Conservation (phyloP, 2,329 filamentous ascomycete species). For the Ampelomyces quisqualis region DNA sequence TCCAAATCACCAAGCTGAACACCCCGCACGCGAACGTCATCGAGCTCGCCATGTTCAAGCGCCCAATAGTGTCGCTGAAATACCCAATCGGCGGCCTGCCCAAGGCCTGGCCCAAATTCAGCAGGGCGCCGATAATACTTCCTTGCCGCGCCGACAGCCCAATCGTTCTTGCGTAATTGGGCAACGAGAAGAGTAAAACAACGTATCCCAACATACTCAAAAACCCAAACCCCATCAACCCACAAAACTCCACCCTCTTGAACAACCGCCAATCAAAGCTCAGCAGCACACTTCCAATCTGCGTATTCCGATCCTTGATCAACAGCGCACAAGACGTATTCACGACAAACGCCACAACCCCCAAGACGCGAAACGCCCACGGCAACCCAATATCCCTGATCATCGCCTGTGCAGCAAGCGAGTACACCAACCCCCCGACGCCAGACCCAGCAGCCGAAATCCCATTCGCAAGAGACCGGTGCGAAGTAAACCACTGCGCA, state of each 20-base stretch:
- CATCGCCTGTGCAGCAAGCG: constrained; percentile 67
- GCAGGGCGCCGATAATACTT: constrained; percentile 68
- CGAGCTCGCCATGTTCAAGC: constrained; percentile 69
- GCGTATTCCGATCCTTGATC: constrained; percentile 70
- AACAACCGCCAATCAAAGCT: constrained; percentile 67
- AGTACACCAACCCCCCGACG: constrained; percentile 71
- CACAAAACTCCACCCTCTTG: constrained; percentile 60
- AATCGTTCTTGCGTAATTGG: constrained; percentile 69
- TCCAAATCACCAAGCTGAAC: constrained; percentile 71
- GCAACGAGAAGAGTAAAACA: constrained; percentile 73
- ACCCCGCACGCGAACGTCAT: constrained; percentile 66
- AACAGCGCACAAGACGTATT: constrained; percentile 65
- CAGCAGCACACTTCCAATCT: constrained; percentile 60
- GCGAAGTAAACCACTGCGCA: constrained; percentile 72
- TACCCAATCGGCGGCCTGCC: constrained; percentile 73
- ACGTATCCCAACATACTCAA: constrained; percentile 74
- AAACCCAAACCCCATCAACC: constrained; percentile 67
- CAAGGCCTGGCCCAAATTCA: constrained; percentile 67
- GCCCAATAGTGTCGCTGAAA: constrained; percentile 67
- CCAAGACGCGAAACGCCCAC: constrained; percentile 68
- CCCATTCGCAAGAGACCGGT: constrained; percentile 68
- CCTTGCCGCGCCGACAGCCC: constrained; percentile 68
- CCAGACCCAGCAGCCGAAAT: constrained; percentile 69
- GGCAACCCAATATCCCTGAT: constrained; percentile 63
- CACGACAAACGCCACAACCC: constrained; percentile 63